Base-by-base conservation (phyloP, 495 filamentous ascomycete genomes). In the Cryomyces minteri region DNA sequence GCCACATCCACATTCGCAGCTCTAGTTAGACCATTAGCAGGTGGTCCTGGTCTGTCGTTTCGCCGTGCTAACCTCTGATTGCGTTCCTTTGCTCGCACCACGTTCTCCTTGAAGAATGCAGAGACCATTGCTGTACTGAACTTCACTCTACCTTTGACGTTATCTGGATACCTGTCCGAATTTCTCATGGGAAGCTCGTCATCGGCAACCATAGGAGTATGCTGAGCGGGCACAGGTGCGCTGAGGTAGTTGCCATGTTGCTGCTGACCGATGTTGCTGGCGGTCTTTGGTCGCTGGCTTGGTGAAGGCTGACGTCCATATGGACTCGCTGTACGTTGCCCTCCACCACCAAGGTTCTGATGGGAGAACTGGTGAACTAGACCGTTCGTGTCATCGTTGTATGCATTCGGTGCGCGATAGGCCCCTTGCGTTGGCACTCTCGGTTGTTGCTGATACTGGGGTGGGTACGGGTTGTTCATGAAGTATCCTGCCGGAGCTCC, bases 311-410 rank as follows among this genome's bases (percentile, higher is more conserved):
- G 73, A 32, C 84, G 77, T 53, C 66, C 68, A 53, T 83, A 84
- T 43, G 83, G 73, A 46, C 79, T 77, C 3, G 64, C 65, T 51
- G 68, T 62, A 29, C 84, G 73, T 44, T 66, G 68, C 40, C 71
- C 73, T 41, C 75, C 70, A 6, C 51, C 57, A 6, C 61, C 62
- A 4, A 96, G 74, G 59, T 96, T 93, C 69, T 99, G 90, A 62
- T 96, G 87, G 33, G 88, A 90, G 59, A 99, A 88, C 59, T 99
- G 90, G 56, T 93, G 84, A 51, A 84, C 85, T 41, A 99, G 70
- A 25, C 86, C 88, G 51, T 86, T 80, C 32, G 77, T 77, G 18
- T 68, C 75, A 50, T 82, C 79, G 44, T 70, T 73, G 54, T 57
- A 59, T 42, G 36, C 44, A 48, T 10, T 45, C 34, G 11, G 43